phyloP scores from a whole-genome alignment of 306 rosid genomes.

The Betula pendula region DNA sequence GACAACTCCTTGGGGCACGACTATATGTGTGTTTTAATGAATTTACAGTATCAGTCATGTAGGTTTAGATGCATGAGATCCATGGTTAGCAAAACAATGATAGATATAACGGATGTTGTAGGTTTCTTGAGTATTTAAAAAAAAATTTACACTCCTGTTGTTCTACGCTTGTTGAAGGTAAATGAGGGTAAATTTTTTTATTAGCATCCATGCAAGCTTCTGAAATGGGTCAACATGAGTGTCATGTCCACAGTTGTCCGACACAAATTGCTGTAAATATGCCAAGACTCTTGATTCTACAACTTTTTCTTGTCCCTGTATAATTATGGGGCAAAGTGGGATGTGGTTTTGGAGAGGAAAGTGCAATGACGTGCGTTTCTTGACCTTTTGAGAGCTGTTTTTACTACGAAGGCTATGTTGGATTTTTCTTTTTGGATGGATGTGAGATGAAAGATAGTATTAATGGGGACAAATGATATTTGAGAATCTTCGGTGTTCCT shows the following conservation, averaged over 20 bases:
- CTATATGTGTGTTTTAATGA: no score
- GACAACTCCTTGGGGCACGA: background rate
- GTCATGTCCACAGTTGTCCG: background rate
- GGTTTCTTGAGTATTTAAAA: background rate
- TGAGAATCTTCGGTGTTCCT: background rate
- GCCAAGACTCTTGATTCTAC: no score
- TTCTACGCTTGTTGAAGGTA: background rate
- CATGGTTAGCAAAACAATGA: background rate
- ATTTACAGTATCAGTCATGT: background rate
- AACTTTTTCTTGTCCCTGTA: no score
- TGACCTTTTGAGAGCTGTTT: background rate
- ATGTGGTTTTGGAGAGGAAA: background rate
- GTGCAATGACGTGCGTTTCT: background rate
- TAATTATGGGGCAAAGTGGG: no score
- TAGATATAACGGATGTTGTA: background rate
- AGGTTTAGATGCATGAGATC: background rate
- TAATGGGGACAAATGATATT: background rate
- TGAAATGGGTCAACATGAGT: constrained; percentile 1
- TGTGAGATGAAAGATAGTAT: background rate
- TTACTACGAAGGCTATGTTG: background rate
- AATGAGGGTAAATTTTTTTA: background rate
- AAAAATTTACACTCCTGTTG: background rate
- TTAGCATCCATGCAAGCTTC: background rate
- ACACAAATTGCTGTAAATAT: no score
- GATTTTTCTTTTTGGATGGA: background rate